Conservation (phyloP, 306 rosid species). For the Trichosanthes truncata region DNA sequence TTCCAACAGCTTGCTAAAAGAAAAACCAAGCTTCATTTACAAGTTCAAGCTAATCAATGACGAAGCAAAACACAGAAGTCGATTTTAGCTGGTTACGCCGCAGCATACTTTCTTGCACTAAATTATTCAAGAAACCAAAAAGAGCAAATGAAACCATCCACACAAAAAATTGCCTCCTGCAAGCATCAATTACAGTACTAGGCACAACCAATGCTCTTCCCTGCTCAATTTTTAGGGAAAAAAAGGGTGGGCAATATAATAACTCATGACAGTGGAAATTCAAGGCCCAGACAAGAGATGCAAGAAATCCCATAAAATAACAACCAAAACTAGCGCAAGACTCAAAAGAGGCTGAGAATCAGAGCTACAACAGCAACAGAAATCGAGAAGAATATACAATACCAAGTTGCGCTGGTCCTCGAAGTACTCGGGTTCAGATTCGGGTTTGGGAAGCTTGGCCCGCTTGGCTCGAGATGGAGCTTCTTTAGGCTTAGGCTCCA, state of each 20-base stretch:
- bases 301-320: background rate
- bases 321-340: background rate
- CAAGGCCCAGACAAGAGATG: background rate
- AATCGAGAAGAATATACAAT: background rate
- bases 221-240: background rate
- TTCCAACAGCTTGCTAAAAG: background rate
- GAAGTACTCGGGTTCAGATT: conserved; percentile 28
- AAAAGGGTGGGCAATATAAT: background rate
- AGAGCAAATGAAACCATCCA: background rate
- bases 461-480: conserved; percentile 36
- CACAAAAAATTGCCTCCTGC: background rate
- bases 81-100: background rate
- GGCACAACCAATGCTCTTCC: background rate
- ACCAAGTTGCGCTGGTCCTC: conserved; percentile 36
- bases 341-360: background rate
- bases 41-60: background rate
- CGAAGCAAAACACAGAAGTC: background rate
- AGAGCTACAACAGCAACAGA: background rate
- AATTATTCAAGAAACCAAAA: background rate
- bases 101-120: background rate
- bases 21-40: background rate
- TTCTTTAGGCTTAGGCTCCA: background rate
- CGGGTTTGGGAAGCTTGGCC: conserved; percentile 32
- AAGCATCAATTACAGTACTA: background rate
- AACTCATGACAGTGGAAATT: background rate